Conservation (phyloP, 2,329 filamentous ascomycete genomes). For the Aspergillus versicolor region DNA sequence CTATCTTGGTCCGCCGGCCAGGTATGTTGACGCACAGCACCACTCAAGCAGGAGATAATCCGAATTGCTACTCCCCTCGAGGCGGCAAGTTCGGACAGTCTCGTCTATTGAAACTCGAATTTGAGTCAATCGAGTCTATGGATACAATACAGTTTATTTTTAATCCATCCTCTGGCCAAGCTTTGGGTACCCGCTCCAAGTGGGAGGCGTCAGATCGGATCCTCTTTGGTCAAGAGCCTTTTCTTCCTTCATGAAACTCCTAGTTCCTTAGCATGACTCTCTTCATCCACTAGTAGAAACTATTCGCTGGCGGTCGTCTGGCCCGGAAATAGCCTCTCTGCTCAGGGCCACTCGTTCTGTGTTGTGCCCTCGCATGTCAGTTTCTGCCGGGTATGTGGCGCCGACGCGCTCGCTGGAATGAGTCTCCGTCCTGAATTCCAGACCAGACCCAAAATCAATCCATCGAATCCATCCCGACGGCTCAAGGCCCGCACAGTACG, state of each 20-base stretch:
- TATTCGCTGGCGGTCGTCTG: neutral
- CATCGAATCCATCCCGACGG: no score
- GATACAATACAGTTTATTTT: neutral
- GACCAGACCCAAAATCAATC: no score
- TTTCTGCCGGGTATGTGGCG: conserved; percentile 1
- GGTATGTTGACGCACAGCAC: neutral
- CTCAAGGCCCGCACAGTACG: no score
- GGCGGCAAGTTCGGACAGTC: neutral
- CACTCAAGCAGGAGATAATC: no score
- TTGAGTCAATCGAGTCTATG: neutral
- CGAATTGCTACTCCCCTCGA: neutral
- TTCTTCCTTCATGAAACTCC: conserved; percentile 4
- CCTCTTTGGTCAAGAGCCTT: neutral
- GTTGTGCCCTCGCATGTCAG: no score
- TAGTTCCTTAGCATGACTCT: neutral
- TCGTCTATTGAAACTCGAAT: neutral
- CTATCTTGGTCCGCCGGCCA: neutral
- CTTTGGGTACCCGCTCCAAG: neutral
- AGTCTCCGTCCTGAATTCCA: neutral
- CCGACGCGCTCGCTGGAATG: neutral
- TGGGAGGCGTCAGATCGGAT: neutral
- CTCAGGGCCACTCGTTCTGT: no score
- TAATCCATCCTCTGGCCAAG: neutral
- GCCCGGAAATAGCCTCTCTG: no score
- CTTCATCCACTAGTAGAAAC: neutral